Percentiles rank a stretch among this genome's conserved stretches.
Evolutionary conservation across 179 eudicot genomes (phyloP).

Genomic region (Camellia oleifera): DNA sequence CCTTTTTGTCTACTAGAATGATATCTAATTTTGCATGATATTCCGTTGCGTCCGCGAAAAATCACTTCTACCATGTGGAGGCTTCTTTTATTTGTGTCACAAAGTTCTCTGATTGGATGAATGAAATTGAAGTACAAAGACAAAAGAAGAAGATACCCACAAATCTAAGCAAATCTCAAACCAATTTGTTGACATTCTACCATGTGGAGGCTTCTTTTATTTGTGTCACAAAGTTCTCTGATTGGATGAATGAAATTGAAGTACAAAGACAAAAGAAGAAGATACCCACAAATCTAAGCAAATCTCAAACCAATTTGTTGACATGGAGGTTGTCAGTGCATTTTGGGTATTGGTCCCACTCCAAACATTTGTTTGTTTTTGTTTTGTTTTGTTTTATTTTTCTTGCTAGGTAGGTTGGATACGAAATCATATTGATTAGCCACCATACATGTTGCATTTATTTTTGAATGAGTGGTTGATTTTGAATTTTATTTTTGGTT

Average conservation of each 20-base stretch:
- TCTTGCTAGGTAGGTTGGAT: not conserved
- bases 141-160: slow-evolving; percentile 42
- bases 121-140: slow-evolving; percentile 64
- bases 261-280: slow-evolving; percentile 47
- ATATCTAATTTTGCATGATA: no score
- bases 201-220: slow-evolving; percentile 36
- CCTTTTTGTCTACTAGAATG: no score
- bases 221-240: slow-evolving; percentile 37
- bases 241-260: slow-evolving; percentile 92
- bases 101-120: slow-evolving; percentile 78
- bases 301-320: not conserved
- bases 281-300: slow-evolving; percentile 39
- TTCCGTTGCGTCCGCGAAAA: slow-evolving; percentile 25
- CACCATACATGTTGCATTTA: no score
- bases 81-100: slow-evolving; percentile 32
- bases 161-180: slow-evolving; percentile 28
- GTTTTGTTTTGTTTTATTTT: not conserved
- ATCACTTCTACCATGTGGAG: slow-evolving; percentile 28
- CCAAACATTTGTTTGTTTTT: not conserved
- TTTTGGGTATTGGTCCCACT: not conserved
- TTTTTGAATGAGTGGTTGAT: not conserved
- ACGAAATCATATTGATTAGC: no score
- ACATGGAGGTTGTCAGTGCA: slow-evolving; percentile 15
- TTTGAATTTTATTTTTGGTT: slow-evolving; percentile 1
- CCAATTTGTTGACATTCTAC: slow-evolving; percentile 3